These are phyloP conservation scores for Metschnikowia bowlesiae DNA, from an alignment of 805 yeast species.

Conservation along the genomic window DNA sequence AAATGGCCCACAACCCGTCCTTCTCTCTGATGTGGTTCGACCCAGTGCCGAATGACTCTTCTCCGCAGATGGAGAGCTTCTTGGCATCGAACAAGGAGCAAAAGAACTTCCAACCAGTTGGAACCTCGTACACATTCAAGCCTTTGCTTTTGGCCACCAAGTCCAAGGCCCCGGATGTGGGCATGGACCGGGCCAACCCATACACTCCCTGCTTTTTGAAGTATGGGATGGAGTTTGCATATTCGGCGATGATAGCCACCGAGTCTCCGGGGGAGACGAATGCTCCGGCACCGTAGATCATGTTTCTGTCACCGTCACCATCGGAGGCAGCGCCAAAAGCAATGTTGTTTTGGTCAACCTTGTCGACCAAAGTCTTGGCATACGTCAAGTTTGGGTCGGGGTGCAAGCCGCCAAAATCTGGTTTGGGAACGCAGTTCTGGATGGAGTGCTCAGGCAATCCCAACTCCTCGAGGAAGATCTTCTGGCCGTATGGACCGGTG, in stretches of 20 bases:
- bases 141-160: conserved; percentile 79
- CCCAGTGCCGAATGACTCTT: conserved; percentile 97
- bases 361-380: conserved; percentile 79
- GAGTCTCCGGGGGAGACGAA: conserved; percentile 98
- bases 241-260: conserved; percentile 95
- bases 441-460: conserved; percentile 67
- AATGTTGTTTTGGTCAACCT: conserved; percentile 76
- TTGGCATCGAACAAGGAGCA: conserved; percentile 92
- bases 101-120: conserved; percentile 99
- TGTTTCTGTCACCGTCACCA: conserved; percentile 98
- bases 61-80: conserved; percentile 94
- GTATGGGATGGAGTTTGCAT: conserved; percentile 86
- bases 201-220: conserved; percentile 78
- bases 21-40: conserved; percentile 96
- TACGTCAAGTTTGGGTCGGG: conserved; percentile 98
- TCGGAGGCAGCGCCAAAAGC: conserved; percentile 99
- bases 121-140: conserved; percentile 83
- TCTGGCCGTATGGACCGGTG: conserved; percentile 92
- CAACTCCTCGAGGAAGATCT: conserved; percentile 78
- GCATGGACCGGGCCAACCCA: conserved; percentile 97
- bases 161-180: conserved; percentile 92
- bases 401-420: conserved; percentile 95
- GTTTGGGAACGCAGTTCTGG: conserved; percentile 75
- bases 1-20: conserved; percentile 96
- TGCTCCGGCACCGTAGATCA: conserved; percentile 94